A percentile compares a stretch with the other conserved stretches of the same genome.
Conservation (phyloP, 139 green algal genomes). For the Chlamydomonas incerta region DNA sequence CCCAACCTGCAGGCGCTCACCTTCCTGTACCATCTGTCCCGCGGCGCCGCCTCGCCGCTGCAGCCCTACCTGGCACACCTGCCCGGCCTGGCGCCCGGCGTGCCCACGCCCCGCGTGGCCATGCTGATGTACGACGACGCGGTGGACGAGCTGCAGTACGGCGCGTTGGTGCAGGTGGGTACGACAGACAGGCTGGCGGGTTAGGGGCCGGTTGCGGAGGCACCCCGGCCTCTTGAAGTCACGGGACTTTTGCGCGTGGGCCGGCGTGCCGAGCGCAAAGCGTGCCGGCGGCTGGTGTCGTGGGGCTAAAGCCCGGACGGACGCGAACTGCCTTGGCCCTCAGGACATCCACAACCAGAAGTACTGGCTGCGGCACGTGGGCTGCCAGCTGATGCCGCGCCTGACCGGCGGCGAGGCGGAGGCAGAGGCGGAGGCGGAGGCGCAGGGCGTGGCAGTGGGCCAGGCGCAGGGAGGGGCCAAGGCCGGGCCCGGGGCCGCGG, state of each 20-base stretch:
- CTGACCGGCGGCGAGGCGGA: neutral
- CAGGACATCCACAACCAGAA: constrained; percentile 50
- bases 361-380: constrained; percentile 14
- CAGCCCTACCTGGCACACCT: constrained; percentile 50
- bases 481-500: neutral
- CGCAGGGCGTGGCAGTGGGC: too few species aligned
- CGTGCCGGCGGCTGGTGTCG: too few species aligned
- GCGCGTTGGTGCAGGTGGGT: constrained; percentile 1
- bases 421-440: too few species aligned
- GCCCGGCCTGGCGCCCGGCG: constrained; percentile 46
- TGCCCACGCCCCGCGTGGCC: constrained; percentile 46
- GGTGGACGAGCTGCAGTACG: constrained; percentile 52
- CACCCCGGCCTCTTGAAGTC: too few species aligned
- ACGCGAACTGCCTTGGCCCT: too few species aligned
- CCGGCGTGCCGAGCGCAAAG: too few species aligned
- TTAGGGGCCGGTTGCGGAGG: too few species aligned
- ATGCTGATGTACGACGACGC: constrained; percentile 53
- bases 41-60: constrained; percentile 40
- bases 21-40: constrained; percentile 52
- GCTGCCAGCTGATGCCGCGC: neutral
- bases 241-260: too few species aligned
- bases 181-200: too few species aligned
- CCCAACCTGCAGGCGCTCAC: neutral
- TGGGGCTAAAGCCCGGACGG: too few species aligned
- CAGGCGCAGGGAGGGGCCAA: too few species aligned